phyloP scores from a whole-genome alignment of 1,284 basidiomycete species.

The Somion occarium region DNA sequence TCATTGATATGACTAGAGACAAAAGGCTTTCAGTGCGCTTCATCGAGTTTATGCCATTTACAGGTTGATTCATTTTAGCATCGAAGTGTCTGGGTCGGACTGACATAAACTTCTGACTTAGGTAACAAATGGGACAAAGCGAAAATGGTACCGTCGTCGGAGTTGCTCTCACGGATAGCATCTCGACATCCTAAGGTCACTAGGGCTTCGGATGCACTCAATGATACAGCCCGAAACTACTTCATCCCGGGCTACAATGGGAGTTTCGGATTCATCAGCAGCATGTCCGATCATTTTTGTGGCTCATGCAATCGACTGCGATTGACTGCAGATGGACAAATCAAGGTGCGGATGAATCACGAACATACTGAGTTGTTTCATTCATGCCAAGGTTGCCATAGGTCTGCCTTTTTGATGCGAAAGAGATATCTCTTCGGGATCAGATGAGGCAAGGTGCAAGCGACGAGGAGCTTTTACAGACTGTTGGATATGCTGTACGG shows the following conservation, averaged over 20 bases:
- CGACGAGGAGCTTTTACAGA: conserved; percentile 60
- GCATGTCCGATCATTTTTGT: conserved; percentile 93
- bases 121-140: conserved; percentile 83
- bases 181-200: conserved; percentile 41
- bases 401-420: conserved; percentile 86
- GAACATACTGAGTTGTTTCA: not conserved
- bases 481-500: conserved; percentile 63
- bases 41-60: conserved; percentile 94
- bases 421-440: conserved; percentile 80
- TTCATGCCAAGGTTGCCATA: conserved; percentile 24
- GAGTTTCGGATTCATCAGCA: conserved; percentile 83
- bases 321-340: conserved; percentile 84
- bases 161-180: conserved; percentile 50
- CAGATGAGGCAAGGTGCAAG: conserved; percentile 58
- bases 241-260: conserved; percentile 69
- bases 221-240: conserved; percentile 82
- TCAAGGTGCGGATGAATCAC: conserved; percentile 55
- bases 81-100: no score
- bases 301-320: conserved; percentile 80
- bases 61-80: conserved; percentile 58
- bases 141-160: conserved; percentile 76
- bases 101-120: conserved; percentile 24
- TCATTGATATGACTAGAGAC: conserved; percentile 72
- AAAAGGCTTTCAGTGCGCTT: conserved; percentile 71
- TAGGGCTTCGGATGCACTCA: conserved; percentile 61